A percentile compares a stretch with the other conserved stretches of the same genome.
Conservation (phyloP, 2,329 filamentous ascomycete genomes). For the Phyllosticta capitalensis region DNA sequence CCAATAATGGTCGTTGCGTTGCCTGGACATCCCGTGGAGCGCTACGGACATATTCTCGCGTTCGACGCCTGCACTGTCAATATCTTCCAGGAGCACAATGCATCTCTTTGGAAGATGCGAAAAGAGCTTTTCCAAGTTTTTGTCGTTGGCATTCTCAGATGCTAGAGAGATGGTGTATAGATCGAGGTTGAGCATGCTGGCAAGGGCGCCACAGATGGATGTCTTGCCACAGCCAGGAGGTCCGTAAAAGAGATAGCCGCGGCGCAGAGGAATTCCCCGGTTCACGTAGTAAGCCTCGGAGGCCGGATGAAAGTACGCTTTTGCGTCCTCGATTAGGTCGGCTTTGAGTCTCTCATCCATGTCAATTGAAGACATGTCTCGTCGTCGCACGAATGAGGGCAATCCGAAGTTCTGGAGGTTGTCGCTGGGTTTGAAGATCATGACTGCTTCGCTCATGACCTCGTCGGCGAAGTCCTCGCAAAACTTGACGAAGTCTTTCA, state of each 20-base stretch:
- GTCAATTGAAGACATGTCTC: background rate
- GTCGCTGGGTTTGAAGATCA: background rate
- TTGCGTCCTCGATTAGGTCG: background rate
- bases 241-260: background rate
- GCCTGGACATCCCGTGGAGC: too few species aligned
- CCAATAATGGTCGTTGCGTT: background rate
- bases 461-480: background rate
- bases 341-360: background rate
- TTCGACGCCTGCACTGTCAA: conserved; percentile 26
- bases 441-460: background rate
- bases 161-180: background rate
- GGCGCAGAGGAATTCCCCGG: background rate
- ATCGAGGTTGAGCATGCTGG: background rate
- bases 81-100: conserved; percentile 34
- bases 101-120: conserved; percentile 13
- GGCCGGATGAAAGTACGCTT: background rate
- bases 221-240: background rate
- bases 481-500: background rate
- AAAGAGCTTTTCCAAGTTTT: background rate
- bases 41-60: conserved; percentile 18
- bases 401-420: background rate
- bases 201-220: background rate
- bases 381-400: background rate
- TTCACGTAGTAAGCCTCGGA: background rate
- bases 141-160: background rate